phyloP scores from a whole-genome alignment of 1,139 yeast species.

The Geotrichum histeridarum region DNA sequence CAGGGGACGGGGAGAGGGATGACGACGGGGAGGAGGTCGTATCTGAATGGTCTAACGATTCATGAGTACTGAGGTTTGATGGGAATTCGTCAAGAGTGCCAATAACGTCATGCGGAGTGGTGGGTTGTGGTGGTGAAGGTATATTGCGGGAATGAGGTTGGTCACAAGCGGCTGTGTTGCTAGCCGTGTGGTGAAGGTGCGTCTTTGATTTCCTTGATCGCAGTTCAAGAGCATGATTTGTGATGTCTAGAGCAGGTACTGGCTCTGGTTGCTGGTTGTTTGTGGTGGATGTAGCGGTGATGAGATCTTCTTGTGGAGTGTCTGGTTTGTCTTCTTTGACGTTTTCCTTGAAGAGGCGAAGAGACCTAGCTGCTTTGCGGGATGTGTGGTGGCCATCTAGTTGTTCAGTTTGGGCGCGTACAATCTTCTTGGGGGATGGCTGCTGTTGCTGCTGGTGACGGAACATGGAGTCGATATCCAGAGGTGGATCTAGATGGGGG shows the following conservation, averaged over 20 bases:
- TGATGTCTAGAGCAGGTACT: not conserved
- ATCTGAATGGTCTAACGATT: not conserved
- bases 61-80: too few species aligned
- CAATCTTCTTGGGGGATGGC: too few species aligned
- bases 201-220: too few species aligned
- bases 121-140: too few species aligned
- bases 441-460: too few species aligned
- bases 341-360: conserved; percentile 44
- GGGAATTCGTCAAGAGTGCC: too few species aligned
- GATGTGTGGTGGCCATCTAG: conserved; percentile 22
- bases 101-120: too few species aligned
- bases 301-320: not conserved
- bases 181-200: not conserved
- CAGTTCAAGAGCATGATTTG: too few species aligned
- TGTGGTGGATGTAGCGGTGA: conserved; percentile 1
- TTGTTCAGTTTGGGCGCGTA: too few species aligned
- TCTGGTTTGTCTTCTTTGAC: conserved; percentile 22
- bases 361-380: conserved; percentile 51
- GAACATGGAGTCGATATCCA: too few species aligned
- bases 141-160: too few species aligned
- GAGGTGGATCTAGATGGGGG: not conserved
- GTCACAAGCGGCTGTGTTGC: too few species aligned
- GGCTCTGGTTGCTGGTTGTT: not conserved
- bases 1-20: not conserved
- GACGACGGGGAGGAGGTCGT: not conserved